Base-by-base conservation (phyloP, 805 yeast genomes). In the Pichia gijzeniarum region DNA sequence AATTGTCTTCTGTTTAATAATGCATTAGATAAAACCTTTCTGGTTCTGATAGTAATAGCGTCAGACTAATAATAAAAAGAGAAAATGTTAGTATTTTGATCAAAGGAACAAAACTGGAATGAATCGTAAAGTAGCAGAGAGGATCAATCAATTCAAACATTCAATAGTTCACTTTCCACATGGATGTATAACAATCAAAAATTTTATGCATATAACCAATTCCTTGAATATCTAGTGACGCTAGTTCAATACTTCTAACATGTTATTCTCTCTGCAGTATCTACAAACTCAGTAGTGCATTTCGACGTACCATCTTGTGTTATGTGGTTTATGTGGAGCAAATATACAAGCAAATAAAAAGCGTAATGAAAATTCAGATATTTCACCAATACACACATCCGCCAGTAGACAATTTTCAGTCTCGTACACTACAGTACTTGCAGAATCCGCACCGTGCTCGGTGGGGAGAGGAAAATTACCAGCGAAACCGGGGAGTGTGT, bases 11-110 rank as follows among this genome's bases (percentile, higher is more conserved):
- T 91, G 72, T 88, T 90, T 76, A 93, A 85, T 73, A 93, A 85
- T 72, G 98, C 96, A 95, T 93, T 93, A 77, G 96, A 76, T 76
- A 91, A 86, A 79, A 91, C 96, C 80, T 84, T 91, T 85, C 98
- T 85, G 74, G 98, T 91, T 84, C 98, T 91, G 81, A 93, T 86
- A 70, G 99, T 93, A 77, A 93, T 90, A 73, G 98, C 90, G 95
- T 93, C 99, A 84, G 95, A 85, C 96, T 85, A 64, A 45, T 59
- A 27, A 35, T 18, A 34, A 32, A 37, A 16, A 7, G 33, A 40
- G 13, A 5, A 34, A 20, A 31, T 38, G 53, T 50, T 53, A 51
- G 58, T 54, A 53, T 40, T 22, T 32, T 30, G 14, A 5, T 14
- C 33, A 25, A 25, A 10, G 10, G 10, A 25, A 25, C 28, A 25